Evolutionary conservation across 169 alveolate species (phyloP), one percentile per base, ranked within the genome.

Genomic region (Eimeria sp.): DNA sequence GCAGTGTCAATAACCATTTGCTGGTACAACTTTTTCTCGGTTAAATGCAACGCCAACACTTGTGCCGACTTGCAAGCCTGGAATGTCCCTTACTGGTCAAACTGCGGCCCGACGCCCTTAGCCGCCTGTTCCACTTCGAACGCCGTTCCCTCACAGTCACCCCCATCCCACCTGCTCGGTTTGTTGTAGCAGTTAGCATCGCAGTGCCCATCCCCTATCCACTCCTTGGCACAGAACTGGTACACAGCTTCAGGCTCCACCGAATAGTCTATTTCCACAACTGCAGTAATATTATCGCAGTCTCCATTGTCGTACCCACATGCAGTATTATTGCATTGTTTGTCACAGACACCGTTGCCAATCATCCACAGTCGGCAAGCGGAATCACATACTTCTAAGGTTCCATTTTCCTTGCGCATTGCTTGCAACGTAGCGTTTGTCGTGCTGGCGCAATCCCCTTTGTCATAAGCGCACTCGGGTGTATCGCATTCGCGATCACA

Each of bases 131-230:
- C 83, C 63, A 10, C 65, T 27, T 87, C 94, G 45, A 87, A 75
- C 22, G 49, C 78, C 27, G 94, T 87, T 10, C 95, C 95, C 72
- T 67, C 95, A 51, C 95, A 94, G 89, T 94, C 96, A 11, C 96
- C 96, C 13, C 94, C 96, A 40, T 94, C 96, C 96, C 96, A 94
- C 22, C 76, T 89, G 70, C 96, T 94, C 14, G 90, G 94, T 16
- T 83, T 89, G 94, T 97, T 97, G 89, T 96, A 96, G 82, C 98
- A 97, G 51, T 96, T 95, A 43, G 96, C 95, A 73, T 97, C 98
- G 95, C 98, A 97, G 47, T 96, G 94, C 49, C 98, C 98, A 67
- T 97, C 98, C 7, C 98, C 98, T n/a, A 97, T 96, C 96, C 96
- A 97, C 83, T 96, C 96, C 25, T 96, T 95, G 73, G 96, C 95